Percentiles rank a stretch among this genome's conserved stretches.
phyloP scores from a whole-genome alignment of 208 protist species.

The Leishmania tropica region DNA sequence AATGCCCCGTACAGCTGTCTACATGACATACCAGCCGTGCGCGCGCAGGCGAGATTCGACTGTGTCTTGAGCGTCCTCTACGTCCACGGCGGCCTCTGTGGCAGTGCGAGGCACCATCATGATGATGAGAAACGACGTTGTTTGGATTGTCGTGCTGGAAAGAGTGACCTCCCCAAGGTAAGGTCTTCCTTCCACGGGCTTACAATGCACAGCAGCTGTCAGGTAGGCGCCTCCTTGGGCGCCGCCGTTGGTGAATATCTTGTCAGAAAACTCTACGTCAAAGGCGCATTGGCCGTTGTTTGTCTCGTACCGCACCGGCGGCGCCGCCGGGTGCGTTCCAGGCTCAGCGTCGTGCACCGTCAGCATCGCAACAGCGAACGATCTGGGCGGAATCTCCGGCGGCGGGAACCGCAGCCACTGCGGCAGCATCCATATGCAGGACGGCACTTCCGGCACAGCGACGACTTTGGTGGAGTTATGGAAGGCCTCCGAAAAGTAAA shows the following conservation, averaged over 20 bases:
- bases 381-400: constrained; percentile 42
- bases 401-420: constrained; percentile 54
- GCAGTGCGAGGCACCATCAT: constrained; percentile 20
- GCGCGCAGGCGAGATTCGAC: constrained; percentile 22
- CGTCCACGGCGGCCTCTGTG: background rate
- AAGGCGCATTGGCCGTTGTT: constrained; percentile 40
- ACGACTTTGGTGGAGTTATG: constrained; percentile 8
- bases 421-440: background rate
- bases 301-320: constrained; percentile 41
- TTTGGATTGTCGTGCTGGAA: constrained; percentile 5
- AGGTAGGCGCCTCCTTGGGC: background rate
- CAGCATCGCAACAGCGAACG: constrained; percentile 39
- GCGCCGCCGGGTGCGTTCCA: background rate
- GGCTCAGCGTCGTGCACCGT: background rate
- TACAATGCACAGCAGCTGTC: background rate
- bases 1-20: background rate
- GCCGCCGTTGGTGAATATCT: background rate
- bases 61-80: constrained; percentile 4
- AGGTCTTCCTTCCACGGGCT: constrained; percentile 14
- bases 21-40: constrained; percentile 34
- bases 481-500: constrained; percentile 42
- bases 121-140: constrained; percentile 20
- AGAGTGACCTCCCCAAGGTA: constrained; percentile 13
- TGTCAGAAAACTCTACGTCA: constrained; percentile 17
- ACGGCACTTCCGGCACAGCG: background rate